phyloP scores from a whole-genome alignment of 2,329 filamentous ascomycete genomes.

The Arthrobotrys sphaeroides region DNA sequence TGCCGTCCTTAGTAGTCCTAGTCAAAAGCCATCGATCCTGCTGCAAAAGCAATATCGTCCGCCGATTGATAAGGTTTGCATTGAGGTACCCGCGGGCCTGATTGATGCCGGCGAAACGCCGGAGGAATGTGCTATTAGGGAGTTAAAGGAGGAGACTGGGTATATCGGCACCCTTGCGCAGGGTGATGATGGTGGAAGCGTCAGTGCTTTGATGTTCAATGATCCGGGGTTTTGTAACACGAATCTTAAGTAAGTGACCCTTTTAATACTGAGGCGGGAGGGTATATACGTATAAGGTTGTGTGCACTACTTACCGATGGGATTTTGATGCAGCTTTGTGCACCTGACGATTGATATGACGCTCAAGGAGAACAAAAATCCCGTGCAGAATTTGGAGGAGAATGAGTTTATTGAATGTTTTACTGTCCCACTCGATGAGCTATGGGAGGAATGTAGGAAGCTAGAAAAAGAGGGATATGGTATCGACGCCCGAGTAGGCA shows the following conservation, averaged over 20 bases:
- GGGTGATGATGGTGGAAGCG: conserved; percentile 54
- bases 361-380: conserved; percentile 63
- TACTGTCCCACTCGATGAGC: conserved; percentile 63
- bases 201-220: conserved; percentile 59
- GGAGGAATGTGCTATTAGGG: conserved; percentile 71
- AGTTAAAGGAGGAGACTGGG: conserved; percentile 74
- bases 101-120: conserved; percentile 71
- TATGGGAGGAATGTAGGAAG: conserved; percentile 64
- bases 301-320: conserved; percentile 49
- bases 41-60: conserved; percentile 75
- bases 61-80: conserved; percentile 69
- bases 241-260: conserved; percentile 53
- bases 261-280: conserved; percentile 61
- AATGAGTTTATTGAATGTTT: conserved; percentile 68
- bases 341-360: conserved; percentile 65
- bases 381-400: conserved; percentile 64
- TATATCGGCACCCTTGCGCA: conserved; percentile 67
- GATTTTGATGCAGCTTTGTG: conserved; percentile 60
- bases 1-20: conserved; percentile 70
- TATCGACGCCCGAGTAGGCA: conserved; percentile 62
- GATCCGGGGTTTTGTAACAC: conserved; percentile 57
- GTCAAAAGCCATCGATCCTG: conserved; percentile 64
- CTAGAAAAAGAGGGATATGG: conserved; percentile 62
- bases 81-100: conserved; percentile 73
- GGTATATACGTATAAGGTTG: conserved; percentile 64